A percentile compares a stretch with the other conserved stretches of the same genome.
Conservation (phyloP, 805 yeast species). For the Metschnikowia arizonensis region DNA sequence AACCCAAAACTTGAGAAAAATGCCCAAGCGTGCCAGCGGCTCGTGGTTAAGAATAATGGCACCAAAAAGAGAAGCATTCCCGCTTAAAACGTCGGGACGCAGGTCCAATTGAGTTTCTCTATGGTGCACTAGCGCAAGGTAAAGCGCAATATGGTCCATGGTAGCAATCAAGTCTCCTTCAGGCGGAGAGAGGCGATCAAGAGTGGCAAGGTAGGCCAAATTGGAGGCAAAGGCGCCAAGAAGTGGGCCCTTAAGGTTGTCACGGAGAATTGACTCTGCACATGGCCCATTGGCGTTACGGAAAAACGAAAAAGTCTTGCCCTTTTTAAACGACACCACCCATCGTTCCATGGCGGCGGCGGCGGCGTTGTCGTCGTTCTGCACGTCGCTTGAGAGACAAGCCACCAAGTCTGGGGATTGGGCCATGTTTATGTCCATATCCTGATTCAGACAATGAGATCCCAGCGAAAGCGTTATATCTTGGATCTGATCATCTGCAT, state of each 20-base stretch:
- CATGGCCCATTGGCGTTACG: slow-evolving; percentile 4
- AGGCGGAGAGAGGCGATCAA: slow-evolving; percentile 32
- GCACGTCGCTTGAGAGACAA: not conserved
- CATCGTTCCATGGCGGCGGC: not conserved
- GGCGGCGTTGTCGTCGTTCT: too few species aligned
- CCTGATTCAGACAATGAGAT: slow-evolving; percentile 17
- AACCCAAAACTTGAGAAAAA: slow-evolving; percentile 36
- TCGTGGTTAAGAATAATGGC: slow-evolving; percentile 26
- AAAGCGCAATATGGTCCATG: slow-evolving; percentile 28
- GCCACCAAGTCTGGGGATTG: not conserved
- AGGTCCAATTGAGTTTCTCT: slow-evolving; percentile 20
- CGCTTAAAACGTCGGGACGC: slow-evolving; percentile 18
- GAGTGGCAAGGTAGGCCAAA: slow-evolving; percentile 32
- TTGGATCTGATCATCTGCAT: slow-evolving; percentile 22
- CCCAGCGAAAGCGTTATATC: slow-evolving; percentile 37
- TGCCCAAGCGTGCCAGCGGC: slow-evolving; percentile 24
- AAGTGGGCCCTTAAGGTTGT: slow-evolving; percentile 21
- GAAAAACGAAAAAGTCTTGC: slow-evolving; percentile 18
- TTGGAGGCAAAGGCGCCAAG: slow-evolving; percentile 34
- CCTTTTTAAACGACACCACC: not conserved
- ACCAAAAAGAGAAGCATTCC: slow-evolving; percentile 27
- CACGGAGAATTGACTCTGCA: slow-evolving; percentile 30
- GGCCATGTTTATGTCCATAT: not conserved
- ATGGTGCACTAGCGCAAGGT: slow-evolving; percentile 25
- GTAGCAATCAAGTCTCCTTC: slow-evolving; percentile 30